These are phyloP conservation scores for Fusarium ramigenum DNA, from an alignment of 2,329 filamentous ascomycete species.

Conservation along the genomic window DNA sequence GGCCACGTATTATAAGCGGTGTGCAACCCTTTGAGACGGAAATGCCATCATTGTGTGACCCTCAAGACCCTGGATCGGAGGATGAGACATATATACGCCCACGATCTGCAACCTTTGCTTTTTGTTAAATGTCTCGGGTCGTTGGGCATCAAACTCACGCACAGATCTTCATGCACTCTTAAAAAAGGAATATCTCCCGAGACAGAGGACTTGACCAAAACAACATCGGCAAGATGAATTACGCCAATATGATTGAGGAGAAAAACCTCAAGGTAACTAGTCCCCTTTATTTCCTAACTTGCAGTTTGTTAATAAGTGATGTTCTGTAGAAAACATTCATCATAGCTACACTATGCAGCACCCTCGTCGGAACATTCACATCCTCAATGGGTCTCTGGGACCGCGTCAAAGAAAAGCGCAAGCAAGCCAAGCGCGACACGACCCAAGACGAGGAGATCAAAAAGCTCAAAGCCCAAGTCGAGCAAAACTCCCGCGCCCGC, in stretches of 20 bases:
- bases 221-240: slow-evolving; percentile 28
- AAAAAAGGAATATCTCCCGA: neutral
- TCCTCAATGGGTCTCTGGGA: slow-evolving; percentile 43
- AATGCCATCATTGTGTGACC: slow-evolving; percentile 27
- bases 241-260: slow-evolving; percentile 41
- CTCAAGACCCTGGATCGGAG: neutral
- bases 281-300: too few relatives aligned
- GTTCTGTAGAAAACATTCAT: slow-evolving; percentile 41
- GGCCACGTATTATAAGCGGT: slow-evolving; percentile 5
- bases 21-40: neutral
- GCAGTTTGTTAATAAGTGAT: too few relatives aligned
- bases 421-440: slow-evolving; percentile 35
- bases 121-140: neutral
- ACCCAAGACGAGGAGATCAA: slow-evolving; percentile 41
- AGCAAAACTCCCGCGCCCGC: slow-evolving; percentile 9
- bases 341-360: slow-evolving; percentile 40
- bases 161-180: neutral
- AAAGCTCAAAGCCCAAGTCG: slow-evolving; percentile 35
- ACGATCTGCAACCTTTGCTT: slow-evolving; percentile 9
- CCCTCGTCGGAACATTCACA: slow-evolving; percentile 41
- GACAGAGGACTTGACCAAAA: neutral
- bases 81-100: neutral
- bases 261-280: slow-evolving; percentile 39
- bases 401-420: slow-evolving; percentile 37
- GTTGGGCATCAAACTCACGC: slow-evolving; percentile 20